phyloP scores from a whole-genome alignment of 176 grass and related monocot genomes.

The Carex kokanica region DNA sequence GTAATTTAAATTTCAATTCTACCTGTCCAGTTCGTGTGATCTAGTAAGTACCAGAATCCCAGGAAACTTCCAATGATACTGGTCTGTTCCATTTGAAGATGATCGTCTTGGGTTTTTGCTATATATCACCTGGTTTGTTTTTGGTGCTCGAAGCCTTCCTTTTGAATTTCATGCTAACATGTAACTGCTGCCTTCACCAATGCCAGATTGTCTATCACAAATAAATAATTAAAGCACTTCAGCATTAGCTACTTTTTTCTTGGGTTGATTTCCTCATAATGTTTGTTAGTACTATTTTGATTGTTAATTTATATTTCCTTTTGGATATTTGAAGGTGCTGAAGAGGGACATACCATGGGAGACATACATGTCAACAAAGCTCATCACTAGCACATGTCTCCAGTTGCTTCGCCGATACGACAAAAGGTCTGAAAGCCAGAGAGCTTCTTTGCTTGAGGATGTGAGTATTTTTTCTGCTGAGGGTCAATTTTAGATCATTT shows the following conservation, averaged over 20 bases:
- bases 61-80: neutral
- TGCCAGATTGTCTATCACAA: neutral
- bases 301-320: constrained; percentile 12
- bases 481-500: neutral
- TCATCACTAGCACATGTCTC: constrained; percentile 75
- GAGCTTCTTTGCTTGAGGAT: constrained; percentile 81
- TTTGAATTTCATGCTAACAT: constrained; percentile 14
- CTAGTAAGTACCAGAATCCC: neutral
- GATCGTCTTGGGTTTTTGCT: neutral
- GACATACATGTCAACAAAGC: constrained; percentile 86
- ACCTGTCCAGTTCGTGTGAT: neutral
- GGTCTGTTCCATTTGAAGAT: neutral
- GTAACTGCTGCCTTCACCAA: neutral
- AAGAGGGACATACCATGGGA: constrained; percentile 99
- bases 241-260: constrained; percentile 4
- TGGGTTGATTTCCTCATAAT: constrained; percentile 12
- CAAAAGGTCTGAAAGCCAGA: constrained; percentile 66
- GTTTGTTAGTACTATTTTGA: neutral
- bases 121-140: neutral
- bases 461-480: constrained; percentile 39
- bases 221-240: neutral
- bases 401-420: constrained; percentile 80
- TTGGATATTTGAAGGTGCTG: constrained; percentile 71
- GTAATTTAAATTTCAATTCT: neutral
- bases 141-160: neutral